phyloP scores from a whole-genome alignment of 257 asterid species.

The Nicotiana otophora region DNA sequence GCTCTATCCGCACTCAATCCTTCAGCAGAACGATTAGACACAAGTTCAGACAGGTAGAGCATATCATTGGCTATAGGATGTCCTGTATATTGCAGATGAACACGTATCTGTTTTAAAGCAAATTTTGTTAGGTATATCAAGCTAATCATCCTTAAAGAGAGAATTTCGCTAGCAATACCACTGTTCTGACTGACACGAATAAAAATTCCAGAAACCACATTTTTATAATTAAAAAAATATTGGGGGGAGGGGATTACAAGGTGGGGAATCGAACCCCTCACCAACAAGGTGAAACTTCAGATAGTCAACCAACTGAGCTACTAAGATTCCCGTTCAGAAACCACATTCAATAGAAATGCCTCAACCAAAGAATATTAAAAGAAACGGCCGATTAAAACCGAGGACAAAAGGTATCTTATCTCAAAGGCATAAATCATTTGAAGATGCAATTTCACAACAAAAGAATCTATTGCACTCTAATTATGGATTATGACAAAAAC shows the following conservation, averaged over 20 bases:
- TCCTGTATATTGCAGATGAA: constrained; percentile 76
- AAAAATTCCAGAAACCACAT: background rate
- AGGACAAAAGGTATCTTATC: background rate
- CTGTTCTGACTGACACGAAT: background rate
- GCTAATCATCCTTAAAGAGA: background rate
- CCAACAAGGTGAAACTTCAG: too few relatives aligned
- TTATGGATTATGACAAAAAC: background rate
- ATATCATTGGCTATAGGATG: constrained; percentile 92
- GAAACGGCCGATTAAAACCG: background rate
- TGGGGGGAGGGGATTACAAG: too few relatives aligned
- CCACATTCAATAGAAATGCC: background rate
- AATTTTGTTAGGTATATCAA: constrained; percentile 5
- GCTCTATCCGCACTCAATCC: constrained; percentile 54
- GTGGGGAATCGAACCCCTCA: too few relatives aligned
- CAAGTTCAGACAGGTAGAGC: constrained; percentile 56
- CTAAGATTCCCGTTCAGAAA: background rate
- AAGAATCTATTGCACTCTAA: background rate
- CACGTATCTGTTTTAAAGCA: constrained; percentile 68
- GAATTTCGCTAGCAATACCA: background rate
- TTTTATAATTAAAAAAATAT: too few relatives aligned
- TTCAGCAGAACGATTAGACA: constrained; percentile 37
- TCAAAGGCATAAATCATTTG: background rate
- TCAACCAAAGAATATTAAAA: background rate
- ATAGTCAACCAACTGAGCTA: too few relatives aligned
- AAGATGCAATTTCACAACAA: background rate